Conservation (phyloP, 164 flowering plant species). For the Nelumbo lutea region DNA sequence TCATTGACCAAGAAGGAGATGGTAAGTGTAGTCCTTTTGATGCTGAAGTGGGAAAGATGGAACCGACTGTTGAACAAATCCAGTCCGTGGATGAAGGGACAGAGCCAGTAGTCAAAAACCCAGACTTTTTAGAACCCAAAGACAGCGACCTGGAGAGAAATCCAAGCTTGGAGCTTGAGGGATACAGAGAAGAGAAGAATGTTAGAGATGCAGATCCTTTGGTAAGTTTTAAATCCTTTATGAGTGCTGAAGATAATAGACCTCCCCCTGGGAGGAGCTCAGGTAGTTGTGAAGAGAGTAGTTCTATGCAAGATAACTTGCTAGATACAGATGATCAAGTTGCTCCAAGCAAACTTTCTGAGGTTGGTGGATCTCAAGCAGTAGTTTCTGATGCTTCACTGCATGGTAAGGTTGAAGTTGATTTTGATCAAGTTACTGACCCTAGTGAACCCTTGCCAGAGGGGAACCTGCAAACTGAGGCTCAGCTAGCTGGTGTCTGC, state of each 20-base stretch:
- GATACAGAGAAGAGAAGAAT: neutral
- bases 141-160: neutral
- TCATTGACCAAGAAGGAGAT: neutral
- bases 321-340: neutral
- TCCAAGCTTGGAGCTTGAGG: neutral
- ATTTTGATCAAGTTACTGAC: neutral
- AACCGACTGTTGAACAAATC: neutral
- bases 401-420: neutral
- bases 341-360: neutral
- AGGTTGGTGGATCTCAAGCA: neutral
- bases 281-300: neutral
- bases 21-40: neutral
- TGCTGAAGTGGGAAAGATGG: neutral
- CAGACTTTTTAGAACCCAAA: neutral
- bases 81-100: constrained; percentile 5
- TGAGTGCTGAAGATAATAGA: neutral
- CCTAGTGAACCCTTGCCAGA: neutral
- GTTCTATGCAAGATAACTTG: neutral
- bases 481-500: neutral
- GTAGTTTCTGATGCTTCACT: neutral
- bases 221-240: neutral
- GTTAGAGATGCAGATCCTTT: neutral
- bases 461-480: neutral
- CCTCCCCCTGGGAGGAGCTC: neutral
- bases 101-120: neutral